phyloP scores from a whole-genome alignment of 177 flowering plant species.

The Vitis hybrid region DNA sequence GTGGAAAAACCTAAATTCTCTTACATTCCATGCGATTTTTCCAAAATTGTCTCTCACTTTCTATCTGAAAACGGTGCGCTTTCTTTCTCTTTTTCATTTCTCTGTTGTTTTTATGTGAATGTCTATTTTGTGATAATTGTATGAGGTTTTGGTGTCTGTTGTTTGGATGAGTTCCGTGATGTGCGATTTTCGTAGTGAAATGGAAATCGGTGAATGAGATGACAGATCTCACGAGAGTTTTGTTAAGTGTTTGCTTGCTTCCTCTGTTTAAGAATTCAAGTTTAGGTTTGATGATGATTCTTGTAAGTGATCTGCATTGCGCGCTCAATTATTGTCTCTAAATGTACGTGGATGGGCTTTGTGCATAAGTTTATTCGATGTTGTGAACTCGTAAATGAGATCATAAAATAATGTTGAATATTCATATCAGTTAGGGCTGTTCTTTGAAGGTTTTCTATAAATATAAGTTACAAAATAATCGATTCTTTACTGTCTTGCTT shows the following conservation, averaged over 20 bases:
- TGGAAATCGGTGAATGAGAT: background rate
- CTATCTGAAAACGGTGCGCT: slow-evolving; percentile 11
- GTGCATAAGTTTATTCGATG: background rate
- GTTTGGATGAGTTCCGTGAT: background rate
- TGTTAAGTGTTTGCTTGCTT: background rate
- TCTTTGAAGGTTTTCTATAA: background rate
- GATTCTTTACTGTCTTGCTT: too few species aligned
- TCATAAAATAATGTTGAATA: background rate
- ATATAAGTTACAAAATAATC: background rate
- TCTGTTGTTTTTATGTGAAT: background rate
- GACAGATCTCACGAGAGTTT: slow-evolving; percentile 1
- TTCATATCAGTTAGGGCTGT: background rate
- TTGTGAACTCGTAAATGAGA: background rate
- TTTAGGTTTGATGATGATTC: background rate
- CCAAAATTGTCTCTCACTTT: background rate
- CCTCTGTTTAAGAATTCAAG: background rate
- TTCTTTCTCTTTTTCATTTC: background rate
- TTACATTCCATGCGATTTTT: slow-evolving; percentile 5
- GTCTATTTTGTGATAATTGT: background rate
- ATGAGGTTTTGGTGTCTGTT: background rate
- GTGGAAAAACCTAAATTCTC: background rate
- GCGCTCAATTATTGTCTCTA: background rate
- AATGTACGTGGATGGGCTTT: background rate
- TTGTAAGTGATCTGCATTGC: background rate
- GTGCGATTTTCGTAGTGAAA: slow-evolving; percentile 1